A percentile compares a stretch with the other conserved stretches of the same genome.
phyloP scores from a whole-genome alignment of 495 filamentous ascomycete species.

The Lepidopterella palustris region DNA sequence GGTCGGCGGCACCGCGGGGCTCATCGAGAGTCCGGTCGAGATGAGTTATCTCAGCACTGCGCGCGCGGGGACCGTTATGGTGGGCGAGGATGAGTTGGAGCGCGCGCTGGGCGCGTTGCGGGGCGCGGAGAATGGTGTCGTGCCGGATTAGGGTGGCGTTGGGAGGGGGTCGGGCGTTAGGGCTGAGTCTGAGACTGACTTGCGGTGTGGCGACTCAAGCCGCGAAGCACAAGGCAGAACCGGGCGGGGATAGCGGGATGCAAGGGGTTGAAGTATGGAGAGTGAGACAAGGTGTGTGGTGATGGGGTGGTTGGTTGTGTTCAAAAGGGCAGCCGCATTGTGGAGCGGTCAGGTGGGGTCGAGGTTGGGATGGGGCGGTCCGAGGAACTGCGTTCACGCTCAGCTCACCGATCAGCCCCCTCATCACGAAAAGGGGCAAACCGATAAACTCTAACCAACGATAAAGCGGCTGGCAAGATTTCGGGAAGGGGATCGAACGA shows the following conservation, averaged over 20 bases:
- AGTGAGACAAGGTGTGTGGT: not conserved
- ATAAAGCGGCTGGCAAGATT: no score
- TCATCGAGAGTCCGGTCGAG: constrained; percentile 52
- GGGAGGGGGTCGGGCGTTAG: no score
- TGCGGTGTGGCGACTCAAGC: no score
- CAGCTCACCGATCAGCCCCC: not conserved
- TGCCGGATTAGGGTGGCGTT: constrained; percentile 27
- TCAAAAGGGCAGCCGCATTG: not conserved
- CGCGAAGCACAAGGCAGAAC: no score
- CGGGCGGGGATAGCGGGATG: not conserved
- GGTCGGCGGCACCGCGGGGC: constrained; percentile 46
- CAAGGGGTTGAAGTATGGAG: not conserved
- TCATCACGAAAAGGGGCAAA: no score
- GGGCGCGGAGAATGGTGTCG: constrained; percentile 28
- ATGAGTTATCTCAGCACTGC: constrained; percentile 88
- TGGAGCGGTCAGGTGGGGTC: not conserved
- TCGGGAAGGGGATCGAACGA: no score
- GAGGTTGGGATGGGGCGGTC: not conserved
- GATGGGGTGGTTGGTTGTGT: not conserved
- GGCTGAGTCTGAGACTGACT: no score
- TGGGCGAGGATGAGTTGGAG: constrained; percentile 63
- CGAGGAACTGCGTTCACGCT: no score
- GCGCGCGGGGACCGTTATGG: constrained; percentile 81
- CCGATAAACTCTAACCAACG: no score
- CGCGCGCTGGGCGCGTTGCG: constrained; percentile 65